Conservation (phyloP, 148 eudicot species). For the Camellia sinensis region DNA sequence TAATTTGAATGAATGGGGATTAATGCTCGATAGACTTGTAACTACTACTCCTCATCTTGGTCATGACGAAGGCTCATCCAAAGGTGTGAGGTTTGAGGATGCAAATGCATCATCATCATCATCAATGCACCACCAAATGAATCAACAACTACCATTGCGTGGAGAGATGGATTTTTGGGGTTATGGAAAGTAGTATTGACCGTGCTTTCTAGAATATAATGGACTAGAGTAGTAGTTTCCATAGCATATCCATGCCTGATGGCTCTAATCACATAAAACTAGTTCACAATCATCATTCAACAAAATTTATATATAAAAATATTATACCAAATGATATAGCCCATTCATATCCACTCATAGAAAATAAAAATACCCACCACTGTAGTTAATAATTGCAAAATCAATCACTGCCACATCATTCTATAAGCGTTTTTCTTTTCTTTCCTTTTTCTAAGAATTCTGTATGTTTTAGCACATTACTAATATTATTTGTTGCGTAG, state of each 20-base stretch:
- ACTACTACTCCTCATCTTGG: slow-evolving; percentile 24
- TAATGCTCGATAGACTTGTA: slow-evolving; percentile 51
- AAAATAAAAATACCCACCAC: no score
- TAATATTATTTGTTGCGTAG: no score
- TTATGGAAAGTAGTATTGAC: slow-evolving; percentile 44
- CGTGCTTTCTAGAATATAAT: background rate
- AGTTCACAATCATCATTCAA: no score
- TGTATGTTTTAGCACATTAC: no score
- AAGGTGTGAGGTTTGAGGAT: slow-evolving; percentile 29
- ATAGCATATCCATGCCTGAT: background rate
- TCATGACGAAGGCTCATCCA: slow-evolving; percentile 27
- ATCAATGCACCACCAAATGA: slow-evolving; percentile 49
- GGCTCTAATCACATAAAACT: background rate
- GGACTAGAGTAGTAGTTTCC: background rate
- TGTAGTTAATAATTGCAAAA: no score
- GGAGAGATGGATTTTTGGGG: slow-evolving; percentile 96
- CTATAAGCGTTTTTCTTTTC: no score
- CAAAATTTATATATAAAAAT: no score
- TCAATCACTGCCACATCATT: no score
- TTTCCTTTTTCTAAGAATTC: no score
- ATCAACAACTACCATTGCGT: slow-evolving; percentile 50
- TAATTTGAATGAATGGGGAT: slow-evolving; percentile 52
- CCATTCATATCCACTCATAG: no score
- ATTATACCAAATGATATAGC: no score
- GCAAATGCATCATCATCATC: slow-evolving; percentile 34